Evolutionary conservation across 495 filamentous ascomycete species (phyloP), one percentile per base, ranked within the genome.

Genomic region (Hypoxylon crocopeplum): DNA sequence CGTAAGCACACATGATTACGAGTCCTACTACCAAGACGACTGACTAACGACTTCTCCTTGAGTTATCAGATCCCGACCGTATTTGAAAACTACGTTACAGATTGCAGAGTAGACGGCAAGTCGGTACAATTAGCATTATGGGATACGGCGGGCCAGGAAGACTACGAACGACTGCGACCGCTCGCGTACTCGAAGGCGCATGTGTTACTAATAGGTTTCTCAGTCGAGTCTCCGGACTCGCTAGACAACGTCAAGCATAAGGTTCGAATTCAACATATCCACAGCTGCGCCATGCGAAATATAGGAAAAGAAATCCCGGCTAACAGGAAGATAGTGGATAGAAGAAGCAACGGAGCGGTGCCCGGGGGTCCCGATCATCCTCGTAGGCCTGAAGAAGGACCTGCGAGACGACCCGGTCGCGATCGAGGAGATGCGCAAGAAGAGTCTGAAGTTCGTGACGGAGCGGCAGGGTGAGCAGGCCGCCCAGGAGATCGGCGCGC

Each of bases 131-230:
- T 99, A 61, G 94, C 94, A 54, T 77, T 99, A 64, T 99, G 94
- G 94, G 94, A 99, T 87, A 99, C 94, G 34, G 94, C 94, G n/a
- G 94, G 94, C 51, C 94, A 98, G 75, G 94, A 98, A 84, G 94
- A 98, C 69, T 98, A 98, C 76, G 95, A 99, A 72, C 80, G 88
- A 64, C 79, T 99, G 77, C 91, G 94, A 52, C 94, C 94, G 50
- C 81, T 99, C 33, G 94, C 94, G 42, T 99, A 99, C 75, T 89
- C 94, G 27, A 96, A 96, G 81, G 94, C 94, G 44, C 94, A 99
- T 75, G 93, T 99, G 57, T 88, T 99, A 55, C 79, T 99, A 52
- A 96, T 99, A 75, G 95, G 92, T 22, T 99, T 97, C 70, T 88
- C 93, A 16, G 83, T 98, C 72, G 94, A 97, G 69, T 93, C 92